Percentiles rank a stretch among this genome's conserved stretches.
Conservation (phyloP, 805 yeast species). For the Wickerhamiella cacticola region DNA sequence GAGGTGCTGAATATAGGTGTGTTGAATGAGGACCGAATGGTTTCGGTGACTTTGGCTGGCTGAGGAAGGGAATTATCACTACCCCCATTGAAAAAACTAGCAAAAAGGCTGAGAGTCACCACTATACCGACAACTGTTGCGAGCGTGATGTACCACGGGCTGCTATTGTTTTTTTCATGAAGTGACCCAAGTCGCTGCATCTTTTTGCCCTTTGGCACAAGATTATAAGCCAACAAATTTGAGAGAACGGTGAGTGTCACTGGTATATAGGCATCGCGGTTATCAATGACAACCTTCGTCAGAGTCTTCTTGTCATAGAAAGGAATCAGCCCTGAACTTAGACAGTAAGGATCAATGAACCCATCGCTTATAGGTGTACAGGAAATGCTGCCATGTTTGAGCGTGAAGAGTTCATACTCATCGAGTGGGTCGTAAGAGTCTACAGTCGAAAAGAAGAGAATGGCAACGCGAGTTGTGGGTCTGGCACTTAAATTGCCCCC, state of each 20-base stretch:
- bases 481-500: neutral
- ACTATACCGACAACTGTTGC: neutral
- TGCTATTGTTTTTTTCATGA: neutral
- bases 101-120: too few relatives aligned
- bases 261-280: neutral
- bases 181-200: neutral
- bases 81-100: too few relatives aligned
- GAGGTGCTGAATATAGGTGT: too few relatives aligned
- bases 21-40: too few relatives aligned
- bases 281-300: neutral
- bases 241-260: neutral
- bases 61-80: too few relatives aligned
- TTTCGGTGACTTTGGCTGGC: too few relatives aligned
- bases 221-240: neutral
- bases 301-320: neutral
- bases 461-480: neutral
- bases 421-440: constrained; percentile 3
- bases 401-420: constrained; percentile 3
- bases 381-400: neutral
- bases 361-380: constrained; percentile 2
- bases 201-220: neutral
- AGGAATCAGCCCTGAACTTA: neutral
- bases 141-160: neutral
- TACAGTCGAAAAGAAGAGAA: constrained; percentile 2
- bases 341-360: constrained; percentile 6